Percentiles rank a stretch among this genome's conserved stretches.
These are phyloP conservation scores for Scortechinia acanthostroma DNA, from an alignment of 2,329 filamentous ascomycete species.

Conservation along the genomic window DNA sequence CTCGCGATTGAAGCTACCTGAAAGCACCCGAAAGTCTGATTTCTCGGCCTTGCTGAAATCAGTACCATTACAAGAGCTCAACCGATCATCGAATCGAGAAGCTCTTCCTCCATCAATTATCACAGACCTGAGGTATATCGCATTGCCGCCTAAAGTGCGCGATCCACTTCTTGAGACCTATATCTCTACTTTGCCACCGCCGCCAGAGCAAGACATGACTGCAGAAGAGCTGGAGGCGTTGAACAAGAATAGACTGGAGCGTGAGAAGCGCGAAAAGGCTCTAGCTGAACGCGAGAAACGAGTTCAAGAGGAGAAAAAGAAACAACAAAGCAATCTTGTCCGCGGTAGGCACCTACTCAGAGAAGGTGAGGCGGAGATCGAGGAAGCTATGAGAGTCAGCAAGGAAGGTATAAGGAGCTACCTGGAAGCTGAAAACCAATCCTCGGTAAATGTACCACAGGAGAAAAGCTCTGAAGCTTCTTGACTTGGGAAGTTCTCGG, in stretches of 20 bases:
- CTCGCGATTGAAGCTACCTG: conserved; percentile 30
- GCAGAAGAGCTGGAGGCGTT: conserved; percentile 23
- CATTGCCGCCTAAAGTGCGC: conserved; percentile 23
- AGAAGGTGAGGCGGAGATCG: conserved; percentile 31
- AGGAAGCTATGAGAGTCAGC: conserved; percentile 29
- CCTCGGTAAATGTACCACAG: no score
- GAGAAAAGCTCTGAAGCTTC: no score
- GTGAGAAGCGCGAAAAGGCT: conserved; percentile 31
- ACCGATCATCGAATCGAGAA: conserved; percentile 25
- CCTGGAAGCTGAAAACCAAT: conserved; percentile 17
- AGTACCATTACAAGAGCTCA: conserved; percentile 23
- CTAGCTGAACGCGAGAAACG: conserved; percentile 28
- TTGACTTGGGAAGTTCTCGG: no score
- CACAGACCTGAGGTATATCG: conserved; percentile 32
- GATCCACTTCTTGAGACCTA: conserved; percentile 29
- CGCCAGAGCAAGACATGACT: conserved; percentile 22
- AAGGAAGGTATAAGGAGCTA: conserved; percentile 30
- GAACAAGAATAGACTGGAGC: conserved; percentile 23
- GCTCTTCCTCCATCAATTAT: conserved; percentile 27
- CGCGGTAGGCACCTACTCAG: conserved; percentile 28
- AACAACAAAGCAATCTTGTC: conserved; percentile 23
- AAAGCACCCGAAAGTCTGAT: conserved; percentile 33
- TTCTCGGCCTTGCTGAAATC: conserved; percentile 32
- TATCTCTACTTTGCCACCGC: conserved; percentile 27
- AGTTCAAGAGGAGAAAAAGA: conserved; percentile 30